Conservation (phyloP, 2,329 filamentous ascomycete genomes). For the Penicillium polonicum region DNA sequence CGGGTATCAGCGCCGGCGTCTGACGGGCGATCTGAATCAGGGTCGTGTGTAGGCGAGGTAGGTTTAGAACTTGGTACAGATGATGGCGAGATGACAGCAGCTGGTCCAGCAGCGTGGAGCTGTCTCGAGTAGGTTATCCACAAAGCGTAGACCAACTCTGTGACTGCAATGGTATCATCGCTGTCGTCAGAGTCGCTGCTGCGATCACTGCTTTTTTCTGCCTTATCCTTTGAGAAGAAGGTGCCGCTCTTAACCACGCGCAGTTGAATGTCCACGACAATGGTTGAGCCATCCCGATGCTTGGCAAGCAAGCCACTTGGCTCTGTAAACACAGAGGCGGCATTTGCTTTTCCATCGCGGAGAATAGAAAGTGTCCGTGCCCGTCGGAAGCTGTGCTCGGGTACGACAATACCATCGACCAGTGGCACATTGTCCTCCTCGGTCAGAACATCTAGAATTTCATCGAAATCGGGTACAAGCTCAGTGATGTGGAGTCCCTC, state of each 20-base stretch:
- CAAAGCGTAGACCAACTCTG: conserved; percentile 86
- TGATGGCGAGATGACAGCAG: conserved; percentile 53
- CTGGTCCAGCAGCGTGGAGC: conserved; percentile 70
- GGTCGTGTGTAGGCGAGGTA: conserved; percentile 72
- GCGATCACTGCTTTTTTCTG: conserved; percentile 64
- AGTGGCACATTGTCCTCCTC: conserved; percentile 83
- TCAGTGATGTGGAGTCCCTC: conserved; percentile 77
- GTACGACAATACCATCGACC: conserved; percentile 91
- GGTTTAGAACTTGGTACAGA: conserved; percentile 64
- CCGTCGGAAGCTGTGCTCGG: conserved; percentile 91
- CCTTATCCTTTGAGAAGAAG: conserved; percentile 57
- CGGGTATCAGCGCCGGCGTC: conserved; percentile 33
- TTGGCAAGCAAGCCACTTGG: conserved; percentile 81
- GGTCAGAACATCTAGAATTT: conserved; percentile 74
- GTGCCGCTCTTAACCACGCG: conserved; percentile 89
- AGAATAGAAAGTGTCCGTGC: conserved; percentile 81
- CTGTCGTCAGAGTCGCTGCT: conserved; percentile 53
- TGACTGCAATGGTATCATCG: conserved; percentile 49
- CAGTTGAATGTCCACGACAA: conserved; percentile 96
- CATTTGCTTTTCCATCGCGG: conserved; percentile 77
- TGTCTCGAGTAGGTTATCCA: conserved; percentile 98
- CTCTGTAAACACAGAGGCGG: conserved; percentile 73
- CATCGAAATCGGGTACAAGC: conserved; percentile 83
- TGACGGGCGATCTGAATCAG: conserved; percentile 70
- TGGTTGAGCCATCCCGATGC: conserved; percentile 86